Base-by-base conservation (phyloP, 371 early-diverging fungal species). In the Cokeromyces recurvatus region DNA sequence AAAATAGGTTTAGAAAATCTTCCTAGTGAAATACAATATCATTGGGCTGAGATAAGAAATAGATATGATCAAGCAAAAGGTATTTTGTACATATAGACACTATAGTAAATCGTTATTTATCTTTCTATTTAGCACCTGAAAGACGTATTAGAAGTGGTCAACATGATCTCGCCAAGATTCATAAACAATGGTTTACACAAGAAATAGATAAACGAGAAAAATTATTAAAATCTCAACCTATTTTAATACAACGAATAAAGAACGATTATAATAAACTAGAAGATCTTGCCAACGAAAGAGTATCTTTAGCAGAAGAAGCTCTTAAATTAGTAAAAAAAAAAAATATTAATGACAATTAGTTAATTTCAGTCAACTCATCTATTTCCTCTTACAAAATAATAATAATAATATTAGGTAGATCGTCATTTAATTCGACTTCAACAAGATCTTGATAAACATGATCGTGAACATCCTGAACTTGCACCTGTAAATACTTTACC, bases 11-110 rank as follows among this genome's bases (percentile, higher is more conserved):
- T 74, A 40, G 74, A 74, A 43, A 74, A 74, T 62, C 66, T 74
- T 44, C 74, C 74, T 53, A 74, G 74, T 53, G 74, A 74, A 55
- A 74, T 74, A 53, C 58, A 56, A 15, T 69, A 69, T 48, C 74
- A 74, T 41, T 69, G 67, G 65, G 65, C 74, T 29, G 74, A 74
- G 59, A 65, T 74, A 23, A 52, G 56, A 38, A 69, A 65, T 39
- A 45, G 66, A 43, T 49, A 69, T 37, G 68, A 74, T 32, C 57
- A 63, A 38, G 55, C 62, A 16, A 55, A 63, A 62, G 57, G 73
- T 56, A 62, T 40, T 27, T 35, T 15, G 12, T 4, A 38, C 15
- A 6, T 34, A 34, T 6, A 34, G n/a, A 11, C 4, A 34, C 35
- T n/a, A 11, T 34, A 4, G 15, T n/a, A 9, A 34, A 6, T 15